phyloP scores from a whole-genome alignment of 352 stramenopile species.

The Pythium aphanidermatum region DNA sequence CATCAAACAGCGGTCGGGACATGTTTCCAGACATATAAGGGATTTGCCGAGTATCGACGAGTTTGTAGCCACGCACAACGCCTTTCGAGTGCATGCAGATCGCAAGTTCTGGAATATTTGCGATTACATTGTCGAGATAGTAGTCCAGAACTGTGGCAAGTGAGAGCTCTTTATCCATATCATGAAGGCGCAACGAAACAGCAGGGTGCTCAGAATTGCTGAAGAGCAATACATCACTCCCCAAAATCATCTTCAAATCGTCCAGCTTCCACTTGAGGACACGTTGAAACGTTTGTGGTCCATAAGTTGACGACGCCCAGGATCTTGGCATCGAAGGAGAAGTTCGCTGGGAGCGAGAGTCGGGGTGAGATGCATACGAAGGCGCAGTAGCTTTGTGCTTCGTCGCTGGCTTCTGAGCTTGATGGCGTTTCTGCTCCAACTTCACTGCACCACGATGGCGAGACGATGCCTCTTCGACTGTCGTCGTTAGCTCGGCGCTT shows the following conservation, averaged over 20 bases:
- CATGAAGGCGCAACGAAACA: slow-evolving; percentile 78
- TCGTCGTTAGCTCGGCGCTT: not conserved
- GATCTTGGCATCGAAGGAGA: slow-evolving; percentile 9
- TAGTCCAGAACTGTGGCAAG: slow-evolving; percentile 80
- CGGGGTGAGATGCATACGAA: not conserved
- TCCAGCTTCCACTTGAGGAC: slow-evolving; percentile 86
- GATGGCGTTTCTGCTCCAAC: too few species aligned
- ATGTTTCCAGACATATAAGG: slow-evolving; percentile 65
- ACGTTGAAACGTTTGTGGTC: slow-evolving; percentile 49
- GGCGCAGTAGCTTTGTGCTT: not conserved
- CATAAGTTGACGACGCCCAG: not conserved
- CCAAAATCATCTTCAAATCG: slow-evolving; percentile 84
- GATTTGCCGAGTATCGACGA: slow-evolving; percentile 78
- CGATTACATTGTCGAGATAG: slow-evolving; percentile 85
- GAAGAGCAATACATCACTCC: slow-evolving; percentile 78
- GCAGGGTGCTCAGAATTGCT: slow-evolving; percentile 79
- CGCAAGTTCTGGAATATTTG: slow-evolving; percentile 79
- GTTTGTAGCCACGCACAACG: slow-evolving; percentile 77
- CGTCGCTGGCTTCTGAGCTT: not conserved
- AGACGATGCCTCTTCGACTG: too few species aligned
- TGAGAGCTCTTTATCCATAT: slow-evolving; percentile 83
- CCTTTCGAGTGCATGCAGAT: slow-evolving; percentile 87
- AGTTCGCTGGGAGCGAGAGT: slow-evolving; percentile 1
- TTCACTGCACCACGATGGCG: too few species aligned
- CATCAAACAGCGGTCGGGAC: slow-evolving; percentile 59